A percentile compares a stretch with the other conserved stretches of the same genome.
These are phyloP conservation scores for Fonsecaea pedrosoi DNA, from an alignment of 2,329 filamentous ascomycete genomes.

Conservation along the genomic window DNA sequence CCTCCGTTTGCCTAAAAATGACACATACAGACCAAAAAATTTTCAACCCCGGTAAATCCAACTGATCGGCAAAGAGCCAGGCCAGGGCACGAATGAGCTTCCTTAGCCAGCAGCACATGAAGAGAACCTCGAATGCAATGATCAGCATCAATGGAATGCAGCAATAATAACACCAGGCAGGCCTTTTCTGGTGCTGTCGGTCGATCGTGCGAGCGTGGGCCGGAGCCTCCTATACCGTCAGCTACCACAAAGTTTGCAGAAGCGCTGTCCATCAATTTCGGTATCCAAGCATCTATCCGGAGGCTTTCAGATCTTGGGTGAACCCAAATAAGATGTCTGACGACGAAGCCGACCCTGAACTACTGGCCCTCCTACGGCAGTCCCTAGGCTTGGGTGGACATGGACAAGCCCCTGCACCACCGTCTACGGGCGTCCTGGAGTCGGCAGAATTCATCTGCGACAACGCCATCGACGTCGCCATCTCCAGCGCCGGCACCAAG, in stretches of 20 bases:
- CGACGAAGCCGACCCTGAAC: constrained; percentile 86
- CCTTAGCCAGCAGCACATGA: not conserved
- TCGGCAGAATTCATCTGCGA: constrained; percentile 86
- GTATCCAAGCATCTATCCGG: constrained; percentile 1
- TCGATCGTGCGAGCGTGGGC: constrained; percentile 14
- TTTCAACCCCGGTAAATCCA: not conserved
- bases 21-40: constrained; percentile 5
- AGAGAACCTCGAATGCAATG: constrained; percentile 11
- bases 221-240: not conserved
- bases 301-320: not conserved
- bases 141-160: constrained; percentile 11
- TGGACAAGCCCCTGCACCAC: constrained; percentile 55
- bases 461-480: constrained; percentile 89
- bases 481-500: constrained; percentile 83
- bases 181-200: constrained; percentile 15
- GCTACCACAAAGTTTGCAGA: not conserved
- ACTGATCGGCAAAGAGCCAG: constrained; percentile 6
- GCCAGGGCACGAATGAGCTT: constrained; percentile 4
- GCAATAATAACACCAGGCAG: constrained; percentile 12
- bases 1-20: constrained; percentile 11
- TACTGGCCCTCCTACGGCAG: constrained; percentile 83
- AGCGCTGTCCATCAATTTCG: not conserved
- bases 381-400: constrained; percentile 66
- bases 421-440: constrained; percentile 82
- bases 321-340: constrained; percentile 72